A percentile compares a stretch with the other conserved stretches of the same genome.
phyloP scores from a whole-genome alignment of 2,329 filamentous ascomycete genomes.

The Fusarium denticulatum region DNA sequence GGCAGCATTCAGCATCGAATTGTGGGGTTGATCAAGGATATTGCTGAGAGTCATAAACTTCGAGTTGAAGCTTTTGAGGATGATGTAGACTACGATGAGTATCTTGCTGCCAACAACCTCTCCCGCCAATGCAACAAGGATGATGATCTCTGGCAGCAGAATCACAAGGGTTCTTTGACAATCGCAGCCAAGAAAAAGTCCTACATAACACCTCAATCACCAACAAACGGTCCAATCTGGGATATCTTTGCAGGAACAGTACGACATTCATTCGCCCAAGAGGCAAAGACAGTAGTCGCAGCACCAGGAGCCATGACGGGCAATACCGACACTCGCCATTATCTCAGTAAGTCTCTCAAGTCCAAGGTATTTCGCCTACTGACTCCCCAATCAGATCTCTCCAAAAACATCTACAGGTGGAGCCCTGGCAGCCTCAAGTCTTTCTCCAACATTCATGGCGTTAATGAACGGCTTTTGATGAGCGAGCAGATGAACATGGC shows the following conservation, averaged over 20 bases:
- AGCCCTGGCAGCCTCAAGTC: background rate
- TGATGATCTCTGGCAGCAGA: background rate
- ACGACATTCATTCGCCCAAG: background rate
- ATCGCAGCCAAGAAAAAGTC: background rate
- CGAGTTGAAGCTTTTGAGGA: conserved; percentile 3
- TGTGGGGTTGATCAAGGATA: background rate
- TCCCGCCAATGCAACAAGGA: background rate
- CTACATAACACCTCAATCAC: background rate
- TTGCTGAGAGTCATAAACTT: background rate
- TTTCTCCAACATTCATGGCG: background rate
- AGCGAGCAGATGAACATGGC: conserved; percentile 10
- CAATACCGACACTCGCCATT: conserved; percentile 20
- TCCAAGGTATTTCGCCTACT: accelerated
- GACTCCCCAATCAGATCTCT: background rate
- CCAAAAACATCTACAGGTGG: conserved; percentile 7
- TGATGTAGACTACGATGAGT: background rate
- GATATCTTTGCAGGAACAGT: conserved; percentile 14
- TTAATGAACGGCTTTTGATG: conserved; percentile 20
- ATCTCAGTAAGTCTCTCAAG: background rate
- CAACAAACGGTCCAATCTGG: conserved; percentile 5
- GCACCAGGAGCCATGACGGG: conserved; percentile 22
- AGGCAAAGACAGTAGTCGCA: background rate
- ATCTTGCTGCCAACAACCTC: background rate
- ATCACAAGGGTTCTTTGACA: background rate
- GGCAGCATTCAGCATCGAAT: background rate